Percentiles rank a stretch among this genome's conserved stretches.
Conservation (phyloP, 306 rosid genomes). For the Lagenaria siceraria region DNA sequence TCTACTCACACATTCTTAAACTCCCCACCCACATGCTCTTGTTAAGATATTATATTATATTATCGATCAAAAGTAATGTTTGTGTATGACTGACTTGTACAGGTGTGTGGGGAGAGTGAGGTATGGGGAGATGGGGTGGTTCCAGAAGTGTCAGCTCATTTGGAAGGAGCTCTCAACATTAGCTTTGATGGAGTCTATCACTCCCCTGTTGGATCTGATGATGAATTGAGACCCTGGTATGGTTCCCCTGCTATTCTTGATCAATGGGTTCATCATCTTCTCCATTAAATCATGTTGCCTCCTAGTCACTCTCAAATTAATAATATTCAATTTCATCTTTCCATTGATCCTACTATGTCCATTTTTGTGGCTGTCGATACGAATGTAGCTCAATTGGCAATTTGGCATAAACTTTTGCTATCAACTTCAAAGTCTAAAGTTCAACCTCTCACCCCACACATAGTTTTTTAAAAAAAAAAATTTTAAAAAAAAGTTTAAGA, state of each 20-base stretch:
- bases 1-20: no score
- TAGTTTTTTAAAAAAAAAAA: no score
- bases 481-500: no score
- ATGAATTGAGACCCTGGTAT: constrained; percentile 67
- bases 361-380: no score
- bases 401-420: no score
- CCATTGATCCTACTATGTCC: not conserved
- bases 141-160: constrained; percentile 75
- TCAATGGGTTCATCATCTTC: constrained; percentile 64
- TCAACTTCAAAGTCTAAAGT: no score
- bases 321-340: not conserved
- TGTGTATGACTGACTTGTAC: not conserved
- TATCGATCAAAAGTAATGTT: not conserved
- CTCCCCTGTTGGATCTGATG: constrained; percentile 92
- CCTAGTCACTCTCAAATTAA: not conserved
- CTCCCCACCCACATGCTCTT: no score
- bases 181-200: constrained; percentile 75
- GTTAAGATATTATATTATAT: not conserved
- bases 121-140: constrained; percentile 97
- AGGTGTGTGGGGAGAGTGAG: constrained; percentile 79
- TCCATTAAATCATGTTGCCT: constrained; percentile 12
- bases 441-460: no score
- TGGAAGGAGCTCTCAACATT: constrained; percentile 75
- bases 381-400: no score
- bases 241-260: constrained; percentile 62